Base-by-base conservation (phyloP, 2,329 filamentous ascomycete genomes). In the Gnomoniopsis smithogilvyi region DNA sequence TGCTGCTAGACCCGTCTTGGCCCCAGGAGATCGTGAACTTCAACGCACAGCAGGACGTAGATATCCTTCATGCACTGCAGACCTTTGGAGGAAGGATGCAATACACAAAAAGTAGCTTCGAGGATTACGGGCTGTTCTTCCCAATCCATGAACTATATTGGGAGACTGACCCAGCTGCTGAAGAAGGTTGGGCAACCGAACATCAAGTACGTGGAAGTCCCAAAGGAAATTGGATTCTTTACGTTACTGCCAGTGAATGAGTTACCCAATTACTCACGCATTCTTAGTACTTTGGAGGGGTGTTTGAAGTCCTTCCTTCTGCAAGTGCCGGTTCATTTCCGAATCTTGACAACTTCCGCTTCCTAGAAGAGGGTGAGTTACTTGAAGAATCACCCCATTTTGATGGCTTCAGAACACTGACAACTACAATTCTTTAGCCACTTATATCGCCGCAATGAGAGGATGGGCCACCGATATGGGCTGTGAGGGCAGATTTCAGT, bases 131-230 rank as follows among this genome's bases (percentile, higher is more conserved):
- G 12, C 1, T 43, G 3, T 26, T 17, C 19, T 12, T 15, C 10
- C 11, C 14, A 1, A 10, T 19, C 8, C n/a, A 47, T 1, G 15
- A 55, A 17, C 14, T 50, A 15, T 55, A 22, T 17, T 17, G 58
- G 7, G 43, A 50, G 17, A 17, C 24, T 19, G 59, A 61, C 7
- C 17, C n/a, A 8, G 4, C 2, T 2, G 38, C 7, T 4, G 56
- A 61, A 24, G 59, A 59, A 46, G 59, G 59, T n/a, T 61, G 41
- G 22, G 41, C 59, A 36, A 56, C 56, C n/a, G 59, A 61, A n/a
- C 43, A 59, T 15, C 51, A 46, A 47, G 59, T 61, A 33, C 49
- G 59, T 38, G 7, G 34, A 4, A 30, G 6, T 11, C 26, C 7
- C 4, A 21, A 15, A 22, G 4, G 14, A 4, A 15, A 14, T 15